These are phyloP conservation scores for Epichloe hybrida DNA, from an alignment of 2,329 filamentous ascomycete genomes.

Conservation along the genomic window DNA sequence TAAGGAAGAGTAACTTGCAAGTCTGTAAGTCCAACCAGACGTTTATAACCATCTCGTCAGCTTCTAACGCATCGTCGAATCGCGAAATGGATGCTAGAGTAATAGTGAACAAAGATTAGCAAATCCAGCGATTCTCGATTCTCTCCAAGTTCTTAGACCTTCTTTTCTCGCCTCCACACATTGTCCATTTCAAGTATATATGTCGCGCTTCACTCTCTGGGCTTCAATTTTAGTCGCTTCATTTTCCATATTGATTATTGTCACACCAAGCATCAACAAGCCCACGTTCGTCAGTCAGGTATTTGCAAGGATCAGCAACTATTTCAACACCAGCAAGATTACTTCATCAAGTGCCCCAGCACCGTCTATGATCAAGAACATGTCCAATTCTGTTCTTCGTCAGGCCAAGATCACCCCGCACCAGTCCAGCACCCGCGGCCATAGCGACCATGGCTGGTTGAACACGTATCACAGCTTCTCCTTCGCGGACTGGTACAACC, in stretches of 20 bases:
- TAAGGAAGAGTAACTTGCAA: neutral
- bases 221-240: slow-evolving; percentile 23
- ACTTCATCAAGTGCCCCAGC: neutral
- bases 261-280: slow-evolving; percentile 8
- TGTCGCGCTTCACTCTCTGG: slow-evolving; percentile 21
- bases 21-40: neutral
- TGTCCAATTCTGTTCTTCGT: slow-evolving; percentile 45
- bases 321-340: slow-evolving; percentile 1
- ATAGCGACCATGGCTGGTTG: slow-evolving; percentile 75
- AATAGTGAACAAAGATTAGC: neutral
- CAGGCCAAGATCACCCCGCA: slow-evolving; percentile 65
- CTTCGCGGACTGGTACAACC: slow-evolving; percentile 62
- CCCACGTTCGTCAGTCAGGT: slow-evolving; percentile 6
- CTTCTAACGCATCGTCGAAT: neutral
- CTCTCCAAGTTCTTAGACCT: slow-evolving; percentile 7
- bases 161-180: slow-evolving; percentile 12
- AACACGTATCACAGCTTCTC: slow-evolving; percentile 79
- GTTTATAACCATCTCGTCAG: slow-evolving; percentile 6
- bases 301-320: slow-evolving; percentile 5
- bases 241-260: slow-evolving; percentile 24
- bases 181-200: slow-evolving; percentile 20
- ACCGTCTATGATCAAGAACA: slow-evolving; percentile 29
- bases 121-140: slow-evolving; percentile 5
- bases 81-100: neutral
- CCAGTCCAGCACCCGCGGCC: slow-evolving; percentile 57